Evolutionary conservation across 208 protist genomes (phyloP).

Genomic region (Leishmania tarentolae): DNA sequence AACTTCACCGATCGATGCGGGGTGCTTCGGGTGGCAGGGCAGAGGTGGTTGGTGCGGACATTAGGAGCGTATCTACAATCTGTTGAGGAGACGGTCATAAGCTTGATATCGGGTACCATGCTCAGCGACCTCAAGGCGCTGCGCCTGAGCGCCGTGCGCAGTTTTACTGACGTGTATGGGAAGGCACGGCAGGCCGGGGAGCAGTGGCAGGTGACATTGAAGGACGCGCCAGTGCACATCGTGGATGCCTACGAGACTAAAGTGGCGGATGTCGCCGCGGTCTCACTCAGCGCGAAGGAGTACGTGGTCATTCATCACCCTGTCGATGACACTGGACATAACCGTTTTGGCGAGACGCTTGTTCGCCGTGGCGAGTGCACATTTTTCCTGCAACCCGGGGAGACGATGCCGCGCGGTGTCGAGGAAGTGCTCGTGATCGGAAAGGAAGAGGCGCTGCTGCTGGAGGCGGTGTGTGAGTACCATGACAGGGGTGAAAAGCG

Average conservation of each 20-base stretch:
- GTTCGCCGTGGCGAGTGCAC: constrained; percentile 86
- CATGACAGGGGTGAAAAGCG: constrained; percentile 56
- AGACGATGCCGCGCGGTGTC: constrained; percentile 86
- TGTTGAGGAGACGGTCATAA: constrained; percentile 87
- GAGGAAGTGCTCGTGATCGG: constrained; percentile 85
- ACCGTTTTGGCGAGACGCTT: constrained; percentile 83
- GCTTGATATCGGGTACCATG: constrained; percentile 66
- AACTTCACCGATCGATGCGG: constrained; percentile 83
- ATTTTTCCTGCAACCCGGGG: constrained; percentile 97
- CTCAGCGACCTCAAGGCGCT: constrained; percentile 81
- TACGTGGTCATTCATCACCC: constrained; percentile 95
- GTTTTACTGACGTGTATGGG: constrained; percentile 89
- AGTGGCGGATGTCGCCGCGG: constrained; percentile 66
- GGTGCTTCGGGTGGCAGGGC: constrained; percentile 65
- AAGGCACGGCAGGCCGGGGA: constrained; percentile 78
- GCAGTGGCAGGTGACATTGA: constrained; percentile 86
- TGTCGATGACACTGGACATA: constrained; percentile 59
- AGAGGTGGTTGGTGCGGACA: constrained; percentile 88
- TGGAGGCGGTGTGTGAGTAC: constrained; percentile 88
- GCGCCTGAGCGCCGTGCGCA: constrained; percentile 72
- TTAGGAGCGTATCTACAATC: constrained; percentile 88
- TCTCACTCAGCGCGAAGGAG: constrained; percentile 85
- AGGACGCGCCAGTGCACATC: constrained; percentile 86
- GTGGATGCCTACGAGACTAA: constrained; percentile 86
- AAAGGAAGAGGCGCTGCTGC: constrained; percentile 94